Conservation (phyloP, 2,329 filamentous ascomycete genomes). For the Nigrospora oryzae region DNA sequence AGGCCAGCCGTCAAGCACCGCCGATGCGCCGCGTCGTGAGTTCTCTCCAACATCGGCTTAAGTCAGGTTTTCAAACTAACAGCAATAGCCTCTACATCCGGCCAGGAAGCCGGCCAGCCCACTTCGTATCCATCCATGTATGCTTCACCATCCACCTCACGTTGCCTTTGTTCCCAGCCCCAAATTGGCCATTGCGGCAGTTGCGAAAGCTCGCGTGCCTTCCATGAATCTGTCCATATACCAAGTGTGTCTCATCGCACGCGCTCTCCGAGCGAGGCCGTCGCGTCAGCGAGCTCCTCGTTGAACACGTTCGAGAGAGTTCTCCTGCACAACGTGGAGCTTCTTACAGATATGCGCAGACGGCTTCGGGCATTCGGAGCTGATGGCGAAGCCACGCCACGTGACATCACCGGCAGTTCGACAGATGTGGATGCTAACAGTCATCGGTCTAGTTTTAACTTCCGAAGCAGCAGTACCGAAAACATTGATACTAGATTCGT, state of each 20-base stretch:
- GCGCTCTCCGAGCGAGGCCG: slow-evolving; percentile 20
- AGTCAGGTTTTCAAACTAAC: slow-evolving; percentile 3
- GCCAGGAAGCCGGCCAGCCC: slow-evolving; percentile 13
- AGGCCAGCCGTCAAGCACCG: not conserved
- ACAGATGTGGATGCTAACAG: slow-evolving; percentile 20
- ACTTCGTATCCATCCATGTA: slow-evolving; percentile 37
- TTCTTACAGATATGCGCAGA: not conserved
- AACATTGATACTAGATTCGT: slow-evolving; percentile 56
- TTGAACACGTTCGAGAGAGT: slow-evolving; percentile 28
- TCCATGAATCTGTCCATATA: too few species aligned
- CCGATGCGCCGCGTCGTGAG: not conserved
- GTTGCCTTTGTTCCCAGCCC: slow-evolving; percentile 2
- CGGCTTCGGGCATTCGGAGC: too few species aligned
- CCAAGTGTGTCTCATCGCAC: not conserved
- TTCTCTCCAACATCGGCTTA: not conserved
- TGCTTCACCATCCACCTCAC: slow-evolving; percentile 18
- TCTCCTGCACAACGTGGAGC: slow-evolving; percentile 22
- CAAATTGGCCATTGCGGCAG: not conserved
- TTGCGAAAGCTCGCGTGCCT: too few species aligned
- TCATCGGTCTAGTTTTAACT: slow-evolving; percentile 21
- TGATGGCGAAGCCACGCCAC: slow-evolving; percentile 8
- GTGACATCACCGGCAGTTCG: not conserved
- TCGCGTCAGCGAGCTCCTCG: not conserved
- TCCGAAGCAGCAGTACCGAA: slow-evolving; percentile 43
- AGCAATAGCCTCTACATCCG: slow-evolving; percentile 8